Evolutionary conservation across 805 yeast species (phyloP).

Genomic region (Wickerhamiella azyma): DNA sequence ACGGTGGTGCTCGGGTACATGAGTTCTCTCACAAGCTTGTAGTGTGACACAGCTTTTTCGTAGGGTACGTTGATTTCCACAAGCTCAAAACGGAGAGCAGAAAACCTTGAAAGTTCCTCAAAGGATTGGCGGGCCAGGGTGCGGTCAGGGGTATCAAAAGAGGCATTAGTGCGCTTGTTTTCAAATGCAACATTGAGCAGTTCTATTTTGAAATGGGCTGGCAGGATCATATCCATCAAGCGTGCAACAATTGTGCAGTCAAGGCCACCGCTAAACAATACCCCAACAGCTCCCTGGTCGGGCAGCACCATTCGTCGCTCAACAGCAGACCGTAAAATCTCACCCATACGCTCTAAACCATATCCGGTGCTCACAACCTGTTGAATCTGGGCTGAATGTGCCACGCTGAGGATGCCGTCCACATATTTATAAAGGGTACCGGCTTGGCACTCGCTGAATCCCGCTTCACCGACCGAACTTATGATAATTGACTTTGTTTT

Average conservation of each 20-base stretch:
- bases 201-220: slow-evolving; percentile 35
- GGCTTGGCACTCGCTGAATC: slow-evolving; percentile 17
- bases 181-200: slow-evolving; percentile 87
- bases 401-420: neutral
- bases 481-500: slow-evolving; percentile 3
- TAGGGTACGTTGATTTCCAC: slow-evolving; percentile 65
- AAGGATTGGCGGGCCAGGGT: slow-evolving; percentile 54
- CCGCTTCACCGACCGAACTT: slow-evolving; percentile 12
- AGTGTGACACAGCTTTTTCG: slow-evolving; percentile 42
- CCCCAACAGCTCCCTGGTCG: slow-evolving; percentile 30
- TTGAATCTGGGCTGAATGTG: neutral
- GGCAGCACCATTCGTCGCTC: slow-evolving; percentile 11
- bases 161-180: slow-evolving; percentile 58
- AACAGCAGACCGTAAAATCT: slow-evolving; percentile 13
- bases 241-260: slow-evolving; percentile 77
- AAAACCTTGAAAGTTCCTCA: slow-evolving; percentile 34
- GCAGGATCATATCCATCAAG: slow-evolving; percentile 22
- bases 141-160: slow-evolving; percentile 68
- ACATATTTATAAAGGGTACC: slow-evolving; percentile 14
- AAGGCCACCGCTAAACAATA: slow-evolving; percentile 86
- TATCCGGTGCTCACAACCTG: neutral
- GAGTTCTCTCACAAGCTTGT: slow-evolving; percentile 40
- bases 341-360: neutral
- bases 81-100: slow-evolving; percentile 29
- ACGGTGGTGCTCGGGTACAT: slow-evolving; percentile 81